phyloP scores from a whole-genome alignment of 2,329 filamentous ascomycete genomes.

The Aureobasidium leucospermi region DNA sequence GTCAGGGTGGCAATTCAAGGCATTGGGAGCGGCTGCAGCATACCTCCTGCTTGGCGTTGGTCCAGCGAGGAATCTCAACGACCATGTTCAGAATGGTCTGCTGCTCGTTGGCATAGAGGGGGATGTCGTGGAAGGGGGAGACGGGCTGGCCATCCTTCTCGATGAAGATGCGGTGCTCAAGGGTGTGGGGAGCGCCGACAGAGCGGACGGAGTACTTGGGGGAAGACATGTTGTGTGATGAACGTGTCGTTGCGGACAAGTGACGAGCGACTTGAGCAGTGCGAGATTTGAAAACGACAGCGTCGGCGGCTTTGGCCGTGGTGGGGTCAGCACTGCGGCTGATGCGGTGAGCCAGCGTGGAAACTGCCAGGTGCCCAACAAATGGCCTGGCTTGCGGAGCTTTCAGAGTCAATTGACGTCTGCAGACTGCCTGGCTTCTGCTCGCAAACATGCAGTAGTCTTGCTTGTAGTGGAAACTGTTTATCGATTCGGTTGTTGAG shows the following conservation, averaged over 20 bases:
- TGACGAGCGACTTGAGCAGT: constrained; percentile 33
- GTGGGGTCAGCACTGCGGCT: constrained; percentile 23
- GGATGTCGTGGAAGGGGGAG: constrained; percentile 97
- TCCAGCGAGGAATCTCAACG: constrained; percentile 99
- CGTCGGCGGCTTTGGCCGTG: constrained; percentile 19
- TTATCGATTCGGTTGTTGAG: background rate
- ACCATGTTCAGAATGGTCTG: constrained; percentile 98
- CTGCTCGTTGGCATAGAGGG: constrained; percentile 93
- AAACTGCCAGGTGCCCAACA: constrained; percentile 16
- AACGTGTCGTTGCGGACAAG: constrained; percentile 23
- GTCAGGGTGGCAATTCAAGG: background rate
- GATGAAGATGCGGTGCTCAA: constrained; percentile 95
- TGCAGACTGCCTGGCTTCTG: background rate
- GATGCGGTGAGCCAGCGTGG: constrained; percentile 18
- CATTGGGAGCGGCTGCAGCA: constrained; percentile 28
- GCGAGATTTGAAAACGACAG: constrained; percentile 35
- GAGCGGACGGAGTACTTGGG: constrained; percentile 73
- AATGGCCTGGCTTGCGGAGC: constrained; percentile 4
- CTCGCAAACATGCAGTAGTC: constrained; percentile 7
- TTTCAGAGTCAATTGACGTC: constrained; percentile 6
- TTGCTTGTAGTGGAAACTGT: background rate
- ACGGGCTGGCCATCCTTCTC: constrained; percentile 93
- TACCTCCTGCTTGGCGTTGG: constrained; percentile 99
- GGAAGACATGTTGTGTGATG: constrained; percentile 45
- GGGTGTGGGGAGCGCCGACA: constrained; percentile 80